Evolutionary conservation across 2,329 filamentous ascomycete genomes (phyloP).

Genomic region (Penicillium palitans): DNA sequence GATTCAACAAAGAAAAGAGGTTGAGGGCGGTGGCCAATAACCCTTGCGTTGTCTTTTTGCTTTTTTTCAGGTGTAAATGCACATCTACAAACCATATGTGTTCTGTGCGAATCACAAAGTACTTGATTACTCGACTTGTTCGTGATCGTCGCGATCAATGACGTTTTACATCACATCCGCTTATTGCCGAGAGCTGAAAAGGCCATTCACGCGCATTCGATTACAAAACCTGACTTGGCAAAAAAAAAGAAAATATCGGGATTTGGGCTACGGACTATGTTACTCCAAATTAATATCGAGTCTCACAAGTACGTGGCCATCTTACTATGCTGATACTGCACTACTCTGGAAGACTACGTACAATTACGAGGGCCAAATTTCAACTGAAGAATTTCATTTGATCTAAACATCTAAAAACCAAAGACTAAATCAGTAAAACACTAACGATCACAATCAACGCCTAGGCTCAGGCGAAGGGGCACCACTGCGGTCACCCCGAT

Average conservation of each 20-base stretch:
- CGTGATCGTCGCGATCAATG: slow-evolving; percentile 9
- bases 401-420: background rate
- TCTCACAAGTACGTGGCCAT: background rate
- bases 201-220: background rate
- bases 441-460: background rate
- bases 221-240: background rate
- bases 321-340: background rate
- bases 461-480: slow-evolving; percentile 8
- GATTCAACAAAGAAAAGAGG: background rate
- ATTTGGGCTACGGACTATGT: no score
- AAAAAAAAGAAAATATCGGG: background rate
- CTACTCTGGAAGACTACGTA: background rate
- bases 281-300: background rate
- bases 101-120: background rate
- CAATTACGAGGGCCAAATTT: background rate
- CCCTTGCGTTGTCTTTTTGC: background rate
- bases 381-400: background rate
- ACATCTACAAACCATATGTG: background rate
- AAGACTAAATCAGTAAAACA: background rate
- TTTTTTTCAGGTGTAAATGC: no score
- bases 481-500: slow-evolving; percentile 6
- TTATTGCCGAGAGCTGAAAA: slow-evolving; percentile 1
- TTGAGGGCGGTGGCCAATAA: background rate
- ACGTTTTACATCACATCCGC: slow-evolving; percentile 1
- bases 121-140: background rate